A percentile compares a stretch with the other conserved stretches of the same genome.
phyloP scores from a whole-genome alignment of 805 yeast species.

The Maudiozyma barnettii region DNA sequence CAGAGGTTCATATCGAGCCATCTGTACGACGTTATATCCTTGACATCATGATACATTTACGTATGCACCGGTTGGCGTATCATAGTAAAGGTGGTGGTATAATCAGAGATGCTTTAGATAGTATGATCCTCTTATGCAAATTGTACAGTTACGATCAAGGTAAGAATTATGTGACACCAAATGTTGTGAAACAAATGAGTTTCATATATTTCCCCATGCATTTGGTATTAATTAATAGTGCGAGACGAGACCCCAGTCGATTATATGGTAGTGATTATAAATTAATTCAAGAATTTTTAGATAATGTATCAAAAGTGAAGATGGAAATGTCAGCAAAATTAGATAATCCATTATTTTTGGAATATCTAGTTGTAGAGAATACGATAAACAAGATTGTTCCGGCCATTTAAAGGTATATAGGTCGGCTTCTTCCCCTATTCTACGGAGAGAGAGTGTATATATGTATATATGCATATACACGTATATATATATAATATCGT shows the following conservation, averaged over 20 bases:
- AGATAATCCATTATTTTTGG: constrained; percentile 23
- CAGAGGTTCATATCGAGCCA: constrained; percentile 6
- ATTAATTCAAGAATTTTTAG: constrained; percentile 19
- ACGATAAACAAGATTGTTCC: constrained; percentile 44
- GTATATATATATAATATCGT: too few species aligned
- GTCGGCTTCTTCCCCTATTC: too few species aligned
- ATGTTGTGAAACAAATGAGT: constrained; percentile 41
- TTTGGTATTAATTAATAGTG: constrained; percentile 39
- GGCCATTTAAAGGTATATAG: constrained; percentile 16
- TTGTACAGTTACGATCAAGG: constrained; percentile 33
- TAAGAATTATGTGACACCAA: constrained; percentile 41
- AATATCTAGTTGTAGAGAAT: constrained; percentile 42
- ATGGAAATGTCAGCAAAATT: constrained; percentile 10
- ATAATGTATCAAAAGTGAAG: constrained; percentile 14
- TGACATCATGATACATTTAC: constrained; percentile 45
- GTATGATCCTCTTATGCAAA: constrained; percentile 34
- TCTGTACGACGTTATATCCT: constrained; percentile 38
- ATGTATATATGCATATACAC: too few species aligned
- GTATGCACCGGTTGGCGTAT: constrained; percentile 46
- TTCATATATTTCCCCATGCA: constrained; percentile 40
- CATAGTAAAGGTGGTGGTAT: constrained; percentile 38
- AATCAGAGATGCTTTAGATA: constrained; percentile 38
- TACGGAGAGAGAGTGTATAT: too few species aligned
- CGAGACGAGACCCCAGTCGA: constrained; percentile 25
- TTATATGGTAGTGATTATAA: constrained; percentile 24